Evolutionary conservation across 2,329 filamentous ascomycete genomes (phyloP), one percentile per base, ranked within the genome.

Genomic region (Chrysosporium queenslandicum): DNA sequence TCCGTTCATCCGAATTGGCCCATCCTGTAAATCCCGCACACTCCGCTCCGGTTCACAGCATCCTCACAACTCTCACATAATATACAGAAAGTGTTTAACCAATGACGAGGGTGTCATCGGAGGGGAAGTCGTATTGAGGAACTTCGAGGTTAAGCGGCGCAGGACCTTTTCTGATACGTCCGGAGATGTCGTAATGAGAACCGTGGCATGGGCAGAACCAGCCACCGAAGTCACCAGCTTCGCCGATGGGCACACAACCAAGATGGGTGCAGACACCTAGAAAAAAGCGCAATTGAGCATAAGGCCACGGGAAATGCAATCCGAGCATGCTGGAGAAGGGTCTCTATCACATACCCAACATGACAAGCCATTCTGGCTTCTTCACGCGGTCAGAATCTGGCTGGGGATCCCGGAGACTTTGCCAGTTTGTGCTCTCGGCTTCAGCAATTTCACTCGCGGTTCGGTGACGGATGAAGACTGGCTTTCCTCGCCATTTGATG

Each of bases 121-220:
- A 86, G 58, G 87, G 83, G 82, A 98, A 97, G 66, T 87, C 87
- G 79, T 96, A 95, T 66, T 74, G 71, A 61, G 91, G 92, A 62
- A 97, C 83, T 78, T 97, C 92, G 69, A 98, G 83, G 80, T 98
- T 98, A 67, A 98, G 82, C 61, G 92, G 92, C 57, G 92, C 92
- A 59, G 92, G 92, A 61, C 92, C 92, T 81, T 87, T 96, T 78
- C 92, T 85, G 81, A 95, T 87, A 75, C 92, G 89, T 72, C 92
- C 92, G 59, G 90, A 97, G 73, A 98, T 97, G 72, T 98, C 92
- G 82, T 98, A 98, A 80, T 98, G 92, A 63, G 90, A 96, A 74
- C 92, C 92, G 82, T 98, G 92, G 86, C 92, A 98, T 61, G 92
- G 92, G 80, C 92, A 98, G 86, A 98, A 98, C 92, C 92, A 98